These are phyloP conservation scores for Hirschioporus abietinus DNA, from an alignment of 768 basidiomycete genomes.

Conservation along the genomic window DNA sequence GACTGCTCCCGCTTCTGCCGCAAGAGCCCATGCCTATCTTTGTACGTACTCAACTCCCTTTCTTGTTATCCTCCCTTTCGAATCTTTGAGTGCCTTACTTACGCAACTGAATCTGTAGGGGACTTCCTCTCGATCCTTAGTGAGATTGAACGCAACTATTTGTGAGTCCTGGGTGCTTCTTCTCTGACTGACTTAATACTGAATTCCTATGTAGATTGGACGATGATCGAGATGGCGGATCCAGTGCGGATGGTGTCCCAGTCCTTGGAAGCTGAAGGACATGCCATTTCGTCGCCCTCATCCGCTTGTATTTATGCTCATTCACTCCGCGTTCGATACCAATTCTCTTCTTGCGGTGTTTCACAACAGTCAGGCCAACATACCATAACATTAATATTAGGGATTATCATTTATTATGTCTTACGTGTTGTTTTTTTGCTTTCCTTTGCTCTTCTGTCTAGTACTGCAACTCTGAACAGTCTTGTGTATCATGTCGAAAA, in stretches of 20 bases:
- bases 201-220: slow-evolving; percentile 42
- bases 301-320: not conserved
- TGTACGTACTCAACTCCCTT: slow-evolving; percentile 43
- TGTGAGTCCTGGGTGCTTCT: slow-evolving; percentile 40
- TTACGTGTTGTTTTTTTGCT: not conserved
- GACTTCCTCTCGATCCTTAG: slow-evolving; percentile 89
- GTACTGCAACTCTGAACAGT: not conserved
- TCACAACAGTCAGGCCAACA: not conserved
- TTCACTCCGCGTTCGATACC: not conserved
- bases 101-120: slow-evolving; percentile 41
- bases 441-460: not conserved
- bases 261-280: slow-evolving; percentile 8
- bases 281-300: slow-evolving; percentile 1
- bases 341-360: not conserved
- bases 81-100: slow-evolving; percentile 2
- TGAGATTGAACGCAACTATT: slow-evolving; percentile 88
- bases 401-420: slow-evolving; percentile 1
- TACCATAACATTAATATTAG: slow-evolving; percentile 1
- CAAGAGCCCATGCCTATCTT: slow-evolving; percentile 81
- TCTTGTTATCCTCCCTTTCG: not conserved
- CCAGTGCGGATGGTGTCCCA: slow-evolving; percentile 51
- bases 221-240: slow-evolving; percentile 62
- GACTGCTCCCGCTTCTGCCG: slow-evolving; percentile 72
- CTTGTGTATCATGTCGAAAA: not conserved
- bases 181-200: slow-evolving; percentile 11